A percentile compares a stretch with the other conserved stretches of the same genome.
phyloP scores from a whole-genome alignment of 371 early-diverging fungal genomes.

The Entomophthora muscae region DNA sequence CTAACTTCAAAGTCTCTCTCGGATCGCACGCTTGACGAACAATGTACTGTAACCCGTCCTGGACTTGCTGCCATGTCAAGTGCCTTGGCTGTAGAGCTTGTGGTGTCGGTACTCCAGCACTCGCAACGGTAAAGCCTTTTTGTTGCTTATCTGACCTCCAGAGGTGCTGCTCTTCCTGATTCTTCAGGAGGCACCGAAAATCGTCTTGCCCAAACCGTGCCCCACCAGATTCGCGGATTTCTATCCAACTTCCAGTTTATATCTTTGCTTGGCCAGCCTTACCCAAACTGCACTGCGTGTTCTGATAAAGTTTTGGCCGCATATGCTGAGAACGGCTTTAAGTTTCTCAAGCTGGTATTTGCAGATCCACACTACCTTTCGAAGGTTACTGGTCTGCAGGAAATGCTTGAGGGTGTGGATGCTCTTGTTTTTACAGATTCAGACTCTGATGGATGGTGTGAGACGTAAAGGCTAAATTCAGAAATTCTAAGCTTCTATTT shows the following conservation, averaged over 20 bases:
- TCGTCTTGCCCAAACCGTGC: slow-evolving; percentile 21
- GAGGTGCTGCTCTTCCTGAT: slow-evolving; percentile 10
- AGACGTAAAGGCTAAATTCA: too few relatives aligned
- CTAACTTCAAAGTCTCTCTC: slow-evolving; percentile 46
- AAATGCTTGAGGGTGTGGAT: background rate
- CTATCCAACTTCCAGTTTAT: slow-evolving; percentile 64
- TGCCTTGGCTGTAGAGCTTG: slow-evolving; percentile 73
- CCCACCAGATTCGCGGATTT: slow-evolving; percentile 90
- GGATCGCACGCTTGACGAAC: slow-evolving; percentile 87
- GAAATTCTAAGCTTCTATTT: too few relatives aligned
- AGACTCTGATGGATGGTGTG: background rate
- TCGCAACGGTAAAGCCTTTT: slow-evolving; percentile 41
- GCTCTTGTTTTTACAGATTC: background rate
- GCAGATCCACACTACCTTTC: slow-evolving; percentile 57
- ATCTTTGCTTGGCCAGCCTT: slow-evolving; percentile 71
- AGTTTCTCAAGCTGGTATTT: slow-evolving; percentile 53
- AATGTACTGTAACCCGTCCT: slow-evolving; percentile 94
- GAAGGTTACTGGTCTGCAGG: slow-evolving; percentile 21
- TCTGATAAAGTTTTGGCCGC: slow-evolving; percentile 44
- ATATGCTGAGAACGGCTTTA: slow-evolving; percentile 39
- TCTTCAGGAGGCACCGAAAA: slow-evolving; percentile 19
- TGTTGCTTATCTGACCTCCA: background rate
- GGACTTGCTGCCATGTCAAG: slow-evolving; percentile 78
- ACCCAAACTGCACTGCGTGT: slow-evolving; percentile 81
- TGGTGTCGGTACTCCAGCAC: slow-evolving; percentile 75